Conservation (phyloP, 176 grass and related monocot species). For the Cocos nucifera region DNA sequence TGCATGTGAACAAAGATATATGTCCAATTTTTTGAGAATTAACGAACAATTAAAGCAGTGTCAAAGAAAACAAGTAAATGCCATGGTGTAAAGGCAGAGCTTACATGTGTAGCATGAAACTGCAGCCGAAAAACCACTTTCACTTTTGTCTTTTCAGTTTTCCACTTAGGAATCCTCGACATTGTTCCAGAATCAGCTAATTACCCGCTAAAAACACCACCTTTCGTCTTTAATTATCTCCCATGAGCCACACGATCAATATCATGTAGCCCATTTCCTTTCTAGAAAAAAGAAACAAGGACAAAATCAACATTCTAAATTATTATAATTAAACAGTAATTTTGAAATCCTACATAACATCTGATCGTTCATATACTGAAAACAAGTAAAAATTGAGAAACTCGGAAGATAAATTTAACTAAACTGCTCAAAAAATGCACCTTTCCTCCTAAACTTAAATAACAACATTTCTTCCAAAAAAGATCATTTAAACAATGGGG, state of each 20-base stretch:
- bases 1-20: no score
- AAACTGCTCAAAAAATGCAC: no score
- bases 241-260: constrained; percentile 9
- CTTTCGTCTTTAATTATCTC: constrained; percentile 22
- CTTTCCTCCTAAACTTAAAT: no score
- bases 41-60: constrained; percentile 13
- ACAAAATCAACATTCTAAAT: constrained; percentile 7
- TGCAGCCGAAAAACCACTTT: constrained; percentile 98
- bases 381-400: neutral
- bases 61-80: constrained; percentile 21
- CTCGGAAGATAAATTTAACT: no score
- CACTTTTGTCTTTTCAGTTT: constrained; percentile 91
- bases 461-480: no score
- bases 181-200: constrained; percentile 39
- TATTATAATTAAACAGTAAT: neutral
- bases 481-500: no score
- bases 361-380: neutral
- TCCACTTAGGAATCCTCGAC: constrained; percentile 96
- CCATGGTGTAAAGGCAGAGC: constrained; percentile 24
- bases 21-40: no score
- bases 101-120: constrained; percentile 97
- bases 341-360: constrained; percentile 2
- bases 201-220: constrained; percentile 17
- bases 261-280: constrained; percentile 18
- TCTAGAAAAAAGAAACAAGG: constrained; percentile 23